Percentiles rank a stretch among this genome's conserved stretches.
Conservation (phyloP, 768 basidiomycete species). For the Collybia sp. region DNA sequence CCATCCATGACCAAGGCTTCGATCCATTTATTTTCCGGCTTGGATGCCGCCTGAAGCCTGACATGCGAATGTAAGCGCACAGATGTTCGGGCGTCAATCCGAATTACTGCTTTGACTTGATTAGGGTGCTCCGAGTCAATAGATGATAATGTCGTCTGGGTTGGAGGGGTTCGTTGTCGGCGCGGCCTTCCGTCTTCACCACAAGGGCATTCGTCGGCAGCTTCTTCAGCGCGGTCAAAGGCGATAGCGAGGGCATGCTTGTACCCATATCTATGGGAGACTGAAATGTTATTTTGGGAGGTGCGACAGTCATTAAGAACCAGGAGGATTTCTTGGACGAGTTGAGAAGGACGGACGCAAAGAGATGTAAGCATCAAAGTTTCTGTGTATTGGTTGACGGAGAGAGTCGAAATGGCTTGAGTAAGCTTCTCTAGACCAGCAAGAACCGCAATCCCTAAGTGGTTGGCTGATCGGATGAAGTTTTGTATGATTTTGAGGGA, state of each 20-base stretch:
- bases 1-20: slow-evolving; percentile 50
- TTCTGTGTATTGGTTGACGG: slow-evolving; percentile 41
- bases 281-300: slow-evolving; percentile 11
- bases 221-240: slow-evolving; percentile 65
- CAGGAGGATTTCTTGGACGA: slow-evolving; percentile 57
- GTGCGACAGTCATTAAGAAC: slow-evolving; percentile 49
- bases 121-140: slow-evolving; percentile 25
- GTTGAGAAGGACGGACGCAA: slow-evolving; percentile 44
- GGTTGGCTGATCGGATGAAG: slow-evolving; percentile 52
- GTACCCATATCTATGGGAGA: slow-evolving; percentile 38
- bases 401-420: slow-evolving; percentile 34
- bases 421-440: slow-evolving; percentile 56
- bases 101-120: slow-evolving; percentile 45
- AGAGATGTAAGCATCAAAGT: slow-evolving; percentile 46
- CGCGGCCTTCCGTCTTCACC: slow-evolving; percentile 53
- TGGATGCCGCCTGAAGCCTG: slow-evolving; percentile 54
- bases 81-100: slow-evolving; percentile 45
- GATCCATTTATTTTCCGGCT: slow-evolving; percentile 44
- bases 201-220: slow-evolving; percentile 62
- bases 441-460: slow-evolving; percentile 48
- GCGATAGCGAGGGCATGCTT: slow-evolving; percentile 52
- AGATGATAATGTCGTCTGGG: slow-evolving; percentile 32
- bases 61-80: slow-evolving; percentile 65
- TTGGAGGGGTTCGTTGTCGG: slow-evolving; percentile 34
- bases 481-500: slow-evolving; percentile 33